Percentiles rank a stretch among this genome's conserved stretches.
Evolutionary conservation across 2,329 filamentous ascomycete species (phyloP).

Genomic region (Cordyceps pruinosa): DNA sequence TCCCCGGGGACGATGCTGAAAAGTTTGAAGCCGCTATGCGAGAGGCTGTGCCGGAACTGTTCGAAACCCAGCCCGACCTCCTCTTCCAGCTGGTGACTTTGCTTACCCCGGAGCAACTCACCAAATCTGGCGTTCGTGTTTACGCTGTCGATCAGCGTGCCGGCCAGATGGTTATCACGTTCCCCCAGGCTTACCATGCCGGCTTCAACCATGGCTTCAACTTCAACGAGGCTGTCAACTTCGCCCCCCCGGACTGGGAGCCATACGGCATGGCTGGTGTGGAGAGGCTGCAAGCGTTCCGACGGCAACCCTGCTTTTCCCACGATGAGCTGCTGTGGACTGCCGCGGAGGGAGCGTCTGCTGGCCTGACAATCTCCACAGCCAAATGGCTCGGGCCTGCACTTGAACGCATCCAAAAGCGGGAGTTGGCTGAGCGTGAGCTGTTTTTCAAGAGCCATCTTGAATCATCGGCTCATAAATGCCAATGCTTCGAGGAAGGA

Average conservation of each 20-base stretch:
- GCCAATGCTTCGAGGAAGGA: conserved; percentile 36
- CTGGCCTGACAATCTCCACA: conserved; percentile 68
- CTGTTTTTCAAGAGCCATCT: conserved; percentile 62
- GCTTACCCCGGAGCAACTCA: conserved; percentile 84
- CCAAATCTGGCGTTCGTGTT: conserved; percentile 86
- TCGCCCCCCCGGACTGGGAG: conserved; percentile 93
- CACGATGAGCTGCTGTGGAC: conserved; percentile 93
- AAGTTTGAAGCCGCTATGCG: conserved; percentile 95
- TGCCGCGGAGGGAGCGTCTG: conserved; percentile 71
- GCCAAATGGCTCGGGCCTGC: conserved; percentile 94
- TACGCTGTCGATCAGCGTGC: conserved; percentile 94
- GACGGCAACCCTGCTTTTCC: conserved; percentile 91
- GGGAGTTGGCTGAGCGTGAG: conserved; percentile 63
- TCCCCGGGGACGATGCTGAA: conserved; percentile 85
- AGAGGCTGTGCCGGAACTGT: conserved; percentile 89
- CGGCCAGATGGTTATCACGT: conserved; percentile 93
- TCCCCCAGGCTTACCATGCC: conserved; percentile 93
- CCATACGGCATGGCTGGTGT: conserved; percentile 83
- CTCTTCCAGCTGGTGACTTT: conserved; percentile 97
- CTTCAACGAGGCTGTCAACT: conserved; percentile 98
- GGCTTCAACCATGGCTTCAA: conserved; percentile 99
- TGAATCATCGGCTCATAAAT: conserved; percentile 46
- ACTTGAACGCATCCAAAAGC: conserved; percentile 66
- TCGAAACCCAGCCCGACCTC: conserved; percentile 93
- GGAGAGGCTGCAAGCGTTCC: conserved; percentile 76